phyloP scores from a whole-genome alignment of 1,284 basidiomycete species.

The Thecaphora frezii region DNA sequence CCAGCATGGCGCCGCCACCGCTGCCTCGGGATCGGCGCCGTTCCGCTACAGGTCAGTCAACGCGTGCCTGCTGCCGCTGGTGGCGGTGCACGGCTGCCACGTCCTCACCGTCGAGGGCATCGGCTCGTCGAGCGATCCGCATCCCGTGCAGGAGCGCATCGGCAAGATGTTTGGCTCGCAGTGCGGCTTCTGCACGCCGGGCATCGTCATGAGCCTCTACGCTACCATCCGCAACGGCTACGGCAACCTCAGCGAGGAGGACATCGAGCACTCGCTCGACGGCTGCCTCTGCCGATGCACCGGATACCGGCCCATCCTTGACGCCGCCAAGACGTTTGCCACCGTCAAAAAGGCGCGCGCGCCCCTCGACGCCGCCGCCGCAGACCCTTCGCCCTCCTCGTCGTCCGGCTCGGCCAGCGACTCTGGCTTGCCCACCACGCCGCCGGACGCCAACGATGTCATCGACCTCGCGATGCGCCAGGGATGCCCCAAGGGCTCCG shows the following conservation, averaged over 20 bases:
- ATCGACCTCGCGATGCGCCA: slow-evolving; percentile 17
- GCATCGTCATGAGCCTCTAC: slow-evolving; percentile 60
- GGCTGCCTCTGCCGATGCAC: slow-evolving; percentile 60
- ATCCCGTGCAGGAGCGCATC: slow-evolving; percentile 59
- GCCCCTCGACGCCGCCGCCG: not conserved
- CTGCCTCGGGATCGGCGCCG: slow-evolving; percentile 10
- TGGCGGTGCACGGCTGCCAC: slow-evolving; percentile 58
- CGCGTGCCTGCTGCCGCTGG: slow-evolving; percentile 59
- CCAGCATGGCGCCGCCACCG: slow-evolving; percentile 6
- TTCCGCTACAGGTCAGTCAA: slow-evolving; percentile 58
- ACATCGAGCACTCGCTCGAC: slow-evolving; percentile 58
- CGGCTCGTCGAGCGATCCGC: slow-evolving; percentile 55
- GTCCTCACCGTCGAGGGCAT: slow-evolving; percentile 60
- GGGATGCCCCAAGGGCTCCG: slow-evolving; percentile 37
- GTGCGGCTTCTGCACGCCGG: slow-evolving; percentile 57
- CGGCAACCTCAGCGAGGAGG: slow-evolving; percentile 48
- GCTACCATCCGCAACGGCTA: slow-evolving; percentile 56
- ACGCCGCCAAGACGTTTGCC: slow-evolving; percentile 50
- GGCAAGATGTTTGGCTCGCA: slow-evolving; percentile 57
- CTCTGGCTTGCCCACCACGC: slow-evolving; percentile 23
- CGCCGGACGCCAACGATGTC: slow-evolving; percentile 22
- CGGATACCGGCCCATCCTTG: slow-evolving; percentile 46
- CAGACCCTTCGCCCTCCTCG: slow-evolving; percentile 1
- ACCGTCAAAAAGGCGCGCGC: slow-evolving; percentile 20
- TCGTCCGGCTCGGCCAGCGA: slow-evolving; percentile 9